Evolutionary conservation across 345 rosid species (phyloP), one percentile per base, ranked within the genome.

Genomic region (Eucalyptus curtisii): DNA sequence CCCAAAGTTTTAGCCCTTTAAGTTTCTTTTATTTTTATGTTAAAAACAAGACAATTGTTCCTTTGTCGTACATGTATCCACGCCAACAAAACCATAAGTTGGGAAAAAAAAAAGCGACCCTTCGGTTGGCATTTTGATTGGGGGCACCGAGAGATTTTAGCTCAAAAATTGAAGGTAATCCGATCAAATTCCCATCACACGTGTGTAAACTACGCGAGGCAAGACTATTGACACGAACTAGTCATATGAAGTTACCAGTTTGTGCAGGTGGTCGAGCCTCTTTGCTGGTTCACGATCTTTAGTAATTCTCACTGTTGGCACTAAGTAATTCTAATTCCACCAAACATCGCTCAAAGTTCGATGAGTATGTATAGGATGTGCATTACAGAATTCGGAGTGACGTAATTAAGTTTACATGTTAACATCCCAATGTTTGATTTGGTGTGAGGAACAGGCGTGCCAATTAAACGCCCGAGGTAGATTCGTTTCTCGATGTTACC

Each of bases 61-160:
- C 33, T 61, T 30, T 61, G 0, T 61, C 68, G 0, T 30, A 30
- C 16, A 0, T 13, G 14, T 61, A 17, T 37, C 42, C 3, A 9
- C 13, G 25, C 81, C 2, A 8, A 64, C 37, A 13, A 64, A n/a
- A n/a, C 33, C 37, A 15, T 0, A 4, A 64, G 76, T n/a, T n/a
- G 40, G 40, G 14, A 14, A 64, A n/a, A 61, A 22, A 59, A n/a
- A n/a, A 64, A n/a, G 20, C 14, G 17, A 64, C 40, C 76, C 76
- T 64, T 64, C 3, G 76, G 40, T 64, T 14, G 76, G 76, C 37
- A n/a, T 64, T 7, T 14, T n/a, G 37, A 15, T 7, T 64, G 37
- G 37, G 17, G 6, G 30, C 61, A 55, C 61, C 13, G 1, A 17
- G 30, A 55, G 61, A 55, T 24, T 55, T 64, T 64, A n/a, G 40